Base-by-base conservation (phyloP, 1,139 yeast genomes). In the Scheffersomyces titani region DNA sequence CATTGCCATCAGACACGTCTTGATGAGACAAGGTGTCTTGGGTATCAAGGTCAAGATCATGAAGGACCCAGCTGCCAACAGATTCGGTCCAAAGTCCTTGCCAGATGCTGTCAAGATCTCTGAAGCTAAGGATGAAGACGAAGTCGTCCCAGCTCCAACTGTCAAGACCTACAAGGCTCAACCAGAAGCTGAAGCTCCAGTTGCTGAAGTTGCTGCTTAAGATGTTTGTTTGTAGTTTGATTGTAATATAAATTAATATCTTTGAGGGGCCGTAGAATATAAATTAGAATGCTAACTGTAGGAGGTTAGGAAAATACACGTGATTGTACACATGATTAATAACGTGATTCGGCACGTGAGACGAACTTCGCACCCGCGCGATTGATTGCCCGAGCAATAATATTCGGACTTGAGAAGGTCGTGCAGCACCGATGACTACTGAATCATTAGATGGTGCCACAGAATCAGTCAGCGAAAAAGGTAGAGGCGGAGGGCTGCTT, bases 1-100 rank as follows among this genome's bases (percentile, higher is more conserved):
- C 84, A 85, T 89, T 79, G 99, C 99, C 73, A 92, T 97, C 80
- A 93, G 99, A 86, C 99, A 96, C 94, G 99, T 94, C 74, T 87
- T 94, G 81, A 91, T 94, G 87, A 93, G 98, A 89, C 99, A 94
- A 86, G 99, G 99, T 92, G 98, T 94, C 69, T 89, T 94, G 78
- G 99, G 99, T 89, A 90, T 94, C 80, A 94, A 90, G 88, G 98
- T 94, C 76, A 94, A 94, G 89, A 94, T 94, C 78, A 94, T 94
- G 99, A 92, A 90, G 81, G 98, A 94, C 87, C 98, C 98, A 81
- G 93, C 97, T 75, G 79, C 88, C 76, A 88, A 88, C 87, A 90
- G 84, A 82, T 74, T 78, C 69, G 98, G 99, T 82, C 96, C 97
- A 83, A 93, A 82, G 81, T 74, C 88, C 55, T 89, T 94, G 78